A percentile compares a stretch with the other conserved stretches of the same genome.
Conservation (phyloP, 2,329 filamentous ascomycete species). For the Canariomyces notabilis region DNA sequence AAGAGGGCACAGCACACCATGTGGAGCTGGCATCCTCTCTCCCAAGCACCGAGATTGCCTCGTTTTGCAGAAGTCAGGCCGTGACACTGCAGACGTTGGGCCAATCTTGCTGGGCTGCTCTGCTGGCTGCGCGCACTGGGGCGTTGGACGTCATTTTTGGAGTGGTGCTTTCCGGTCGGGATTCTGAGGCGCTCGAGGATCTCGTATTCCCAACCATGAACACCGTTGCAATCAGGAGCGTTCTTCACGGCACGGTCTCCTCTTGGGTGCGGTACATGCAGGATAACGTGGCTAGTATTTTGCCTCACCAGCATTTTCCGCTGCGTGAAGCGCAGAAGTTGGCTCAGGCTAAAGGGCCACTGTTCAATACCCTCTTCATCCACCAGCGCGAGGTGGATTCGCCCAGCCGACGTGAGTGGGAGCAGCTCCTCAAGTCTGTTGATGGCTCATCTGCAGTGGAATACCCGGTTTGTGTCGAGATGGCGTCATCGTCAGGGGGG, state of each 20-base stretch:
- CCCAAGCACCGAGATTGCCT: constrained; percentile 37
- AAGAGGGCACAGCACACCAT: constrained; percentile 31
- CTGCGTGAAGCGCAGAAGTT: constrained; percentile 62
- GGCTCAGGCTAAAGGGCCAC: constrained; percentile 29
- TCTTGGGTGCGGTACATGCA: constrained; percentile 71
- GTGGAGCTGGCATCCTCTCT: constrained; percentile 43
- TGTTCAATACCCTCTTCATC: constrained; percentile 56
- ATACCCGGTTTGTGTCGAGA: constrained; percentile 76
- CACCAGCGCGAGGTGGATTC: constrained; percentile 38
- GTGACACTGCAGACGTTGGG: constrained; percentile 74
- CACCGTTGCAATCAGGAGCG: constrained; percentile 68
- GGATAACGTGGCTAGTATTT: constrained; percentile 58
- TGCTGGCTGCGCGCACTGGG: constrained; percentile 57
- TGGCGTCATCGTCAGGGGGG: constrained; percentile 57
- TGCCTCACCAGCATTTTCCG: constrained; percentile 72
- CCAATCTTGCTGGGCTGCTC: constrained; percentile 69
- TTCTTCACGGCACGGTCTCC: constrained; percentile 62
- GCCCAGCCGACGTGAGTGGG: neutral
- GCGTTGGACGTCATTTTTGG: constrained; percentile 77
- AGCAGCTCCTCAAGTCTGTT: constrained; percentile 56
- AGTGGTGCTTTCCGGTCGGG: constrained; percentile 77
- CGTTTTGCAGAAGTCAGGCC: constrained; percentile 60
- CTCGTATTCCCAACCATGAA: constrained; percentile 90
- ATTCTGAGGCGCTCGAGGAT: constrained; percentile 60
- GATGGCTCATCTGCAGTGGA: constrained; percentile 65